phyloP scores from a whole-genome alignment of 768 basidiomycete genomes.

The Boletus eberwhitei region DNA sequence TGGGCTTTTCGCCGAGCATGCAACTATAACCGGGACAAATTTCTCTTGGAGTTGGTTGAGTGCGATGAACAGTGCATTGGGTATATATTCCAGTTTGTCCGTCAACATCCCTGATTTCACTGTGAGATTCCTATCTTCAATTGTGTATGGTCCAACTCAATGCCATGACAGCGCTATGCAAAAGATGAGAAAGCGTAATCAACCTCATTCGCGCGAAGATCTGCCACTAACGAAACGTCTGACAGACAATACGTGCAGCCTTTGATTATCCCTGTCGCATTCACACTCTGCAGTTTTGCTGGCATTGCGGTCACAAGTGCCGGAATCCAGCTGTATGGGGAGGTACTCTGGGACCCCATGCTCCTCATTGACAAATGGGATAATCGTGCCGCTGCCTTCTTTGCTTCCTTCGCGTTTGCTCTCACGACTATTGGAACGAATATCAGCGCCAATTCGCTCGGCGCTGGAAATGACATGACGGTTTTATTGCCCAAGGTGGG shows the following conservation, averaged over 20 bases:
- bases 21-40: constrained; percentile 46
- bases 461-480: constrained; percentile 82
- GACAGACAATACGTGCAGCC: constrained; percentile 70
- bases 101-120: constrained; percentile 90
- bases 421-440: constrained; percentile 37
- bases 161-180: constrained; percentile 58
- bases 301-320: constrained; percentile 82
- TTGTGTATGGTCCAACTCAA: not conserved
- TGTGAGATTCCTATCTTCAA: constrained; percentile 18
- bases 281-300: constrained; percentile 73
- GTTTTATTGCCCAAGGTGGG: constrained; percentile 68
- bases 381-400: constrained; percentile 84
- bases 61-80: constrained; percentile 73
- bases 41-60: constrained; percentile 76
- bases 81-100: constrained; percentile 66
- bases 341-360: constrained; percentile 57
- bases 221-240: constrained; percentile 2
- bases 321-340: constrained; percentile 55
- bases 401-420: constrained; percentile 70
- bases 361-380: constrained; percentile 76
- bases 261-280: constrained; percentile 70
- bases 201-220: not conserved
- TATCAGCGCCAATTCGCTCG: constrained; percentile 60
- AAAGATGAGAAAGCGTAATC: constrained; percentile 43
- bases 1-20: constrained; percentile 54